Evolutionary conservation across 306 rosid genomes (phyloP).

Genomic region (Trichosanthes truncata): DNA sequence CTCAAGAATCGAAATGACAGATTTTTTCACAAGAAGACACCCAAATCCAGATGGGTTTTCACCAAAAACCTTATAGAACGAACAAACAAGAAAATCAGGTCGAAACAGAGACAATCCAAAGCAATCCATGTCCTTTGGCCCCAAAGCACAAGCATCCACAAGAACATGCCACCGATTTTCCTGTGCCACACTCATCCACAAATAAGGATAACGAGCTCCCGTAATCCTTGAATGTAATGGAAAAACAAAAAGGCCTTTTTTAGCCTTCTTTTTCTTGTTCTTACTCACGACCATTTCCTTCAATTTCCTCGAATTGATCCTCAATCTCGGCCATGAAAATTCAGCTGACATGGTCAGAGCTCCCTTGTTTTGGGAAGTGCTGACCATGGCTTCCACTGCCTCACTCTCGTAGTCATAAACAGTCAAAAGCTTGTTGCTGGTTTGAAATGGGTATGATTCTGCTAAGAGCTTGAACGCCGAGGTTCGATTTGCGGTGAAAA

Average conservation of each 20-base stretch:
- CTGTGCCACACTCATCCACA: conserved; percentile 82
- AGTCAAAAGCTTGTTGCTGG: conserved; percentile 51
- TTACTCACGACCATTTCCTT: conserved; percentile 56
- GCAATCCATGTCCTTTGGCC: conserved; percentile 88
- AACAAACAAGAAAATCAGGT: conserved; percentile 75
- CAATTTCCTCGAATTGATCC: conserved; percentile 54
- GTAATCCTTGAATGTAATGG: conserved; percentile 83
- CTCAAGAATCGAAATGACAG: conserved; percentile 43
- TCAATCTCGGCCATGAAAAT: conserved; percentile 88
- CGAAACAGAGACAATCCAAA: conserved; percentile 70
- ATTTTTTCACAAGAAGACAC: conserved; percentile 73
- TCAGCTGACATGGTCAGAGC: conserved; percentile 58
- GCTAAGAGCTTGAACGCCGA: conserved; percentile 81
- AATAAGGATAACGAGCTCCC: conserved; percentile 79
- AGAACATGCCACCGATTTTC: conserved; percentile 85
- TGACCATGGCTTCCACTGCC: conserved; percentile 62
- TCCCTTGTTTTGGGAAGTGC: conserved; percentile 59
- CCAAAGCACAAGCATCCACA: conserved; percentile 83
- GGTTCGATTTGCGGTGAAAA: conserved; percentile 88
- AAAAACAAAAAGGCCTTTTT: conserved; percentile 66
- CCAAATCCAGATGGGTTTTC: conserved; percentile 97
- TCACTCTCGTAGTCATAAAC: conserved; percentile 88
- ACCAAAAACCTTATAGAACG: conserved; percentile 81
- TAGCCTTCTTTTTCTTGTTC: conserved; percentile 41
- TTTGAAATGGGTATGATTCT: conserved; percentile 60